Conservation (phyloP, 2,329 filamentous ascomycete genomes). For the Cladosporium sphaerospermum region DNA sequence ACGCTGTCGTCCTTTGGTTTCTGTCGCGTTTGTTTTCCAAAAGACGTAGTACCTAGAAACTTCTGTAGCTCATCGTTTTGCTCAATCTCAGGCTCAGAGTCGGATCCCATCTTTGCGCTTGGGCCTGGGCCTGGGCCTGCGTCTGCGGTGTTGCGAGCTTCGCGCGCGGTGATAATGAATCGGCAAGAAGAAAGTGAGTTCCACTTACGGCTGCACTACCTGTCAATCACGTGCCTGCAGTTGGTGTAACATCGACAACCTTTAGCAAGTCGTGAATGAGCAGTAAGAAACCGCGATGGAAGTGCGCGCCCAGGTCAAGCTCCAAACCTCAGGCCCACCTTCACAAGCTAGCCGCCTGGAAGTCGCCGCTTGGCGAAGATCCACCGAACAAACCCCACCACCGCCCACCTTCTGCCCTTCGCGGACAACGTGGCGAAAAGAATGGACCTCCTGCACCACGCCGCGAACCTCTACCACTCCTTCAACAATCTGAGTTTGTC, state of each 20-base stretch:
- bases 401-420: neutral
- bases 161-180: no score
- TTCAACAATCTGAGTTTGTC: slow-evolving; percentile 26
- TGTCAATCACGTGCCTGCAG: slow-evolving; percentile 3
- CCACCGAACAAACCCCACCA: neutral
- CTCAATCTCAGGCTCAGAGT: slow-evolving; percentile 23
- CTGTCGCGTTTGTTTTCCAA: slow-evolving; percentile 69
- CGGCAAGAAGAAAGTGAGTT: slow-evolving; percentile 2
- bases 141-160: no score
- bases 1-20: slow-evolving; percentile 55
- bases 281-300: neutral
- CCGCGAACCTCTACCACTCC: slow-evolving; percentile 28
- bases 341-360: neutral
- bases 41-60: slow-evolving; percentile 73
- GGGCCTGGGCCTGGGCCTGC: neutral
- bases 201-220: slow-evolving; percentile 7
- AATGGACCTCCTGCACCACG: slow-evolving; percentile 26
- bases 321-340: neutral
- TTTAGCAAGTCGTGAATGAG: neutral
- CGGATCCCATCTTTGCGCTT: slow-evolving; percentile 5
- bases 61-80: slow-evolving; percentile 65
- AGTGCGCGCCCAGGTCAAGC: neutral
- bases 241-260: neutral
- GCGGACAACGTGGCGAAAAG: neutral
- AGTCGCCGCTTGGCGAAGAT: neutral